Conservation (phyloP, 2,329 filamentous ascomycete species). For the Colletotrichum tofieldiae region DNA sequence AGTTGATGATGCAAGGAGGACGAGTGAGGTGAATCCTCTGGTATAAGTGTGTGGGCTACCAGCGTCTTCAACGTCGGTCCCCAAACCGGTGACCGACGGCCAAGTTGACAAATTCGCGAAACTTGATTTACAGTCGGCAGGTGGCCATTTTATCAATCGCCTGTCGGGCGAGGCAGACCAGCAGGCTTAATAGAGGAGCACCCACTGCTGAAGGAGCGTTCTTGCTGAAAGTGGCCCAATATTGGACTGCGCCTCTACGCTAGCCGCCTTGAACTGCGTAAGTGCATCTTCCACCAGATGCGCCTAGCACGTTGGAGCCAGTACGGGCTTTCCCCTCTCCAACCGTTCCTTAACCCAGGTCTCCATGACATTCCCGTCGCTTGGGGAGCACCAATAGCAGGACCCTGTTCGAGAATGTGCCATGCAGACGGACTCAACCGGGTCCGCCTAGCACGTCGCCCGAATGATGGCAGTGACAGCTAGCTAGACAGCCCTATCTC, state of each 20-base stretch:
- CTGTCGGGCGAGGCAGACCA: constrained; percentile 20
- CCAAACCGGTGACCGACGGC: constrained; percentile 24
- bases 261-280: background rate
- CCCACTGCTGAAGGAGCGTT: background rate
- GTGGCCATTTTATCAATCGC: constrained; percentile 1
- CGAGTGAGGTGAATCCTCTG: background rate
- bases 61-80: constrained; percentile 9
- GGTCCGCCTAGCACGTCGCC: constrained; percentile 11
- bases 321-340: background rate
- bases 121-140: background rate
- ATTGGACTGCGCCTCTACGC: constrained; percentile 35
- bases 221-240: constrained; percentile 9
- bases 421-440: constrained; percentile 25
- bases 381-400: constrained; percentile 30
- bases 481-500: constrained; percentile 23
- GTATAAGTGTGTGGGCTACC: background rate
- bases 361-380: constrained; percentile 23
- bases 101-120: background rate
- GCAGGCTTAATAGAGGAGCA: constrained; percentile 9
- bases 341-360: constrained; percentile 3
- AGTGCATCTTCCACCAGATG: constrained; percentile 7
- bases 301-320: constrained; percentile 7
- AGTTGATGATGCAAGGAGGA: background rate
- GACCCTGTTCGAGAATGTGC: constrained; percentile 29
- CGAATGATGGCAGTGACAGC: constrained; percentile 10